A percentile compares a stretch with the other conserved stretches of the same genome.
Evolutionary conservation across 768 basidiomycete genomes (phyloP).

Genomic region (Lactifluus hygrophoroides): DNA sequence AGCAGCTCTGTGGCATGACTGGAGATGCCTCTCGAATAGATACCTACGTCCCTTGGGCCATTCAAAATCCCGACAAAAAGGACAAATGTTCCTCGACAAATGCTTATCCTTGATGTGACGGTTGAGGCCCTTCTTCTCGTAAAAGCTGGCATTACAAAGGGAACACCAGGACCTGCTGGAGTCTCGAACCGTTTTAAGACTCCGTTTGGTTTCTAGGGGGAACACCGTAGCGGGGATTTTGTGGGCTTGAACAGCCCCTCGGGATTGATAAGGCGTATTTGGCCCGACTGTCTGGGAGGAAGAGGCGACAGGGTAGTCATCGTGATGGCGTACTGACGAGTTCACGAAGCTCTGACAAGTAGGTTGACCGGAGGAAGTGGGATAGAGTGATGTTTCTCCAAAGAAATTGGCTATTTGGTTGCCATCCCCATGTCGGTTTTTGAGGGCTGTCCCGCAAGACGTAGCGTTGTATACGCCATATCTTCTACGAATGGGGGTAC

Average conservation of each 20-base stretch:
- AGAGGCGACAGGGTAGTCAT: background rate
- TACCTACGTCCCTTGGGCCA: background rate
- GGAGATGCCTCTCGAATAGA: background rate
- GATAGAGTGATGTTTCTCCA: too few relatives aligned
- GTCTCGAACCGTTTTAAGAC: background rate
- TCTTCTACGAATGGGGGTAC: background rate
- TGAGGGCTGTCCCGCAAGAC: background rate
- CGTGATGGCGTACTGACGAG: background rate
- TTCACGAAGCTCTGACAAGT: background rate
- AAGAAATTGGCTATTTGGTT: too few relatives aligned
- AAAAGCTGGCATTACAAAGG: background rate
- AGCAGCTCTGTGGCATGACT: background rate
- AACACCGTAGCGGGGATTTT: background rate
- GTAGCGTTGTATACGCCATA: background rate
- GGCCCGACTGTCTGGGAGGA: background rate
- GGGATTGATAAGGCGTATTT: background rate
- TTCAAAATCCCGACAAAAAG: background rate
- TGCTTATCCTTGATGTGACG: background rate
- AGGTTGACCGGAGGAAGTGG: background rate
- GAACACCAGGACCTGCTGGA: background rate
- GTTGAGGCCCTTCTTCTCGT: background rate
- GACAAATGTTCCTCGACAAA: background rate
- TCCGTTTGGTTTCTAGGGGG: background rate
- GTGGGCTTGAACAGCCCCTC: background rate
- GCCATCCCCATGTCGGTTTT: background rate